Evolutionary conservation across 1,139 yeast genomes (phyloP), one percentile per base, ranked within the genome.

Genomic region (Hansenula anomala): DNA sequence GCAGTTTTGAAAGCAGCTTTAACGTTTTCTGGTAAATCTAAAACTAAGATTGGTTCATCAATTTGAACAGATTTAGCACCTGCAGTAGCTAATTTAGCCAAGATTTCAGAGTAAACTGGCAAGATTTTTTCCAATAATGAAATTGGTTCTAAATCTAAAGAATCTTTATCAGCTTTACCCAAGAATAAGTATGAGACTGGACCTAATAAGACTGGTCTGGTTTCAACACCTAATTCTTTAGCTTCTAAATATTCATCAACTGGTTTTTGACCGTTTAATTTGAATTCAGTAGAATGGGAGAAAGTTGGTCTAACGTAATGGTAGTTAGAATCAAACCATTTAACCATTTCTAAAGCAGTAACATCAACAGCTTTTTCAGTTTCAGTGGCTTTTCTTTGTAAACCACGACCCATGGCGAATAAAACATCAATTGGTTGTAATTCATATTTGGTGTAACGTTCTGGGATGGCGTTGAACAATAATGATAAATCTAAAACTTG

Each of bases 371-470:
- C 95, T 55, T 84, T 77, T 48, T 80, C 66, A 55, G 90, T 65
- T 56, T 85, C 96, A 54, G 94, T 85, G 55, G 95, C 96, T 71
- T 85, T 82, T 73, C 94, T 87, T 78, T 94, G 98, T 67, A 92
- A 80, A 81, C 98, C 98, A 80, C 98, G 89, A 71, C 97, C 98
- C 98, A 92, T 94, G 62, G 98, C 98, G 66, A 92, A 92, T 62
- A 87, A 73, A 51, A 89, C 88, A 69, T 92, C 98, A 59, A 92
- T 76, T 66, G 90, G 83, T 51, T 90, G 80, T 64, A 92, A 80
- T 61, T 84, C 80, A 72, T 76, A 87, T 77, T 92, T 86, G 71
- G 90, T 75, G 84, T 92, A 92, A 73, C 97, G 85, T 59, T 87
- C 95, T 63, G 98, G 98, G 63, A 92, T 79, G 55, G 83, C 97